Percentiles rank a stretch among this genome's conserved stretches.
phyloP scores from a whole-genome alignment of 306 rosid genomes.

The Senna tora region DNA sequence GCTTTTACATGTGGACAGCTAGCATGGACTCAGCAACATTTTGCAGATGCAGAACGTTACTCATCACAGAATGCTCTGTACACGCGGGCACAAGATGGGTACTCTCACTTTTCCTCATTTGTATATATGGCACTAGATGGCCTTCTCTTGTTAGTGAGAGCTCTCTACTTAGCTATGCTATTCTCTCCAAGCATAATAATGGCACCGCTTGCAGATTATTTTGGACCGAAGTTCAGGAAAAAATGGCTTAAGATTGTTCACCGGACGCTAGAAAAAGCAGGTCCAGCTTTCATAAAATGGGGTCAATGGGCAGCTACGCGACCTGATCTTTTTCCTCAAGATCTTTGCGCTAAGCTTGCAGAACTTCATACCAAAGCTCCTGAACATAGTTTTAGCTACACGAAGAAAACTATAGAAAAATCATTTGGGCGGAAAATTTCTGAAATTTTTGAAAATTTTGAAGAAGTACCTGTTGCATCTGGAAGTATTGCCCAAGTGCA shows the following conservation, averaged over 20 bases:
- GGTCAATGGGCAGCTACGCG: conserved; percentile 99
- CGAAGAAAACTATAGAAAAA: conserved; percentile 85
- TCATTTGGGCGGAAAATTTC: conserved; percentile 87
- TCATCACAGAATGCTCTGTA: conserved; percentile 61
- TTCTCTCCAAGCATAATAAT: conserved; percentile 88
- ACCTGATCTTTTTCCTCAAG: conserved; percentile 97
- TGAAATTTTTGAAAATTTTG: conserved; percentile 93
- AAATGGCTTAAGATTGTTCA: conserved; percentile 81
- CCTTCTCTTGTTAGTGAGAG: conserved; percentile 64
- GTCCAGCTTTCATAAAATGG: conserved; percentile 99
- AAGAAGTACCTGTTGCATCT: conserved; percentile 93
- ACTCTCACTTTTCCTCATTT: conserved; percentile 57
- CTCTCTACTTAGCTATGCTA: conserved; percentile 72
- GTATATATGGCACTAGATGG: conserved; percentile 64
- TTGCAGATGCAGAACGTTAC: conserved; percentile 52
- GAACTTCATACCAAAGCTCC: conserved; percentile 98
- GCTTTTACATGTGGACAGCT: conserved; percentile 78
- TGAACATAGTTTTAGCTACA: conserved; percentile 88
- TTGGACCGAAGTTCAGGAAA: conserved; percentile 72
- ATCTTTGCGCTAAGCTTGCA: conserved; percentile 77
- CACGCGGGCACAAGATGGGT: conserved; percentile 83
- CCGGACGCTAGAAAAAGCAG: conserved; percentile 83
- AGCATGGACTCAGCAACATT: conserved; percentile 71
- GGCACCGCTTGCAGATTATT: conserved; percentile 81
- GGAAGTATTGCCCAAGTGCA: conserved; percentile 99